Percentiles rank a stretch among this genome's conserved stretches.
phyloP scores from a whole-genome alignment of 2,329 filamentous ascomycete species.

The Raffaelea ambrosiae region DNA sequence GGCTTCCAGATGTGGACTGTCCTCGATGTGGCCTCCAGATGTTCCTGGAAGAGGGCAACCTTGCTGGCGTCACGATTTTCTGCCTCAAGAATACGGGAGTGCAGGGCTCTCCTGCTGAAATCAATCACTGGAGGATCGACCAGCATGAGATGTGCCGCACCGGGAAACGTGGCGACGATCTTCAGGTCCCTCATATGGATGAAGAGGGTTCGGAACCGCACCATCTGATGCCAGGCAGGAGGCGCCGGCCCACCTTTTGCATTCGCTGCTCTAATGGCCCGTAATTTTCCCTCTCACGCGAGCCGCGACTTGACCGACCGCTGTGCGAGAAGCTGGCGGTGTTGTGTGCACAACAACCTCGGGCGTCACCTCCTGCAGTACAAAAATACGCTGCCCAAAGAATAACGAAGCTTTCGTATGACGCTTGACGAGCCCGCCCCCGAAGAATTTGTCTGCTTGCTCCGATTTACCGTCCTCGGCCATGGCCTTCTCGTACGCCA shows the following conservation, averaged over 20 bases:
- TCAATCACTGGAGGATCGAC: slow-evolving; percentile 53
- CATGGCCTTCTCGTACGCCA: slow-evolving; percentile 11
- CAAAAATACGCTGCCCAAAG: slow-evolving; percentile 13
- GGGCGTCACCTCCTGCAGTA: slow-evolving; percentile 11
- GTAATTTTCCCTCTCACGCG: slow-evolving; percentile 11
- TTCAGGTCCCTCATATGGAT: slow-evolving; percentile 13
- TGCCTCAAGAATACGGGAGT: slow-evolving; percentile 9
- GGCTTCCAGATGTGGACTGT: slow-evolving; percentile 11
- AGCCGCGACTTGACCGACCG: slow-evolving; percentile 23
- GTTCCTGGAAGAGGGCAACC: slow-evolving; percentile 11
- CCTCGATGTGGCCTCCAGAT: slow-evolving; percentile 11
- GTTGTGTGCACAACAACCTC: slow-evolving; percentile 11
- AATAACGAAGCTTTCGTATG: slow-evolving; percentile 14
- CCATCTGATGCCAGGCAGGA: slow-evolving; percentile 12
- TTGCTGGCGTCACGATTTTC: slow-evolving; percentile 8
- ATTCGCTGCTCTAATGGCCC: neutral
- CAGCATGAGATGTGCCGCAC: slow-evolving; percentile 36
- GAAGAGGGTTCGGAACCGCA: slow-evolving; percentile 13
- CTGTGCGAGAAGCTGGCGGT: slow-evolving; percentile 22
- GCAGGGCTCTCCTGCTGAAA: slow-evolving; percentile 61
- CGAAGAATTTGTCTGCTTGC: slow-evolving; percentile 12
- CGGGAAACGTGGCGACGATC: slow-evolving; percentile 14
- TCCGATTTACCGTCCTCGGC: slow-evolving; percentile 11
- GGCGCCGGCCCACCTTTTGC: neutral
- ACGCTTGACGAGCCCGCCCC: slow-evolving; percentile 12